These are phyloP conservation scores for Barnettozyma botsteinii DNA, from an alignment of 805 yeast species.

Conservation along the genomic window DNA sequence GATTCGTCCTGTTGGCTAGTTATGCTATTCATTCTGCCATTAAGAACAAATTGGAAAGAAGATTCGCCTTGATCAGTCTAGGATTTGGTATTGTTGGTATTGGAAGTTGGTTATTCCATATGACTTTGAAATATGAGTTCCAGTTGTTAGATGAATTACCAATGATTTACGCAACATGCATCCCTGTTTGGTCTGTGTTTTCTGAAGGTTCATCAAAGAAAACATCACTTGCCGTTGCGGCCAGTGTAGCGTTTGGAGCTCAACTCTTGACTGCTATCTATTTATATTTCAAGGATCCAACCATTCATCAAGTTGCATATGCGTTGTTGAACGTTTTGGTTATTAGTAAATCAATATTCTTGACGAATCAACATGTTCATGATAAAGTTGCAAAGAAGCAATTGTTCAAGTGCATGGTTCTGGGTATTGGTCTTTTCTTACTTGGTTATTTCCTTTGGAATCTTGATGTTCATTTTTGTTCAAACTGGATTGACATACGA, in stretches of 20 bases:
- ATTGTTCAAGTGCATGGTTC: slow-evolving; percentile 47
- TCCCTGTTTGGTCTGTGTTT: slow-evolving; percentile 84
- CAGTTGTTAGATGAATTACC: slow-evolving; percentile 94
- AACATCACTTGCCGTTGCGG: slow-evolving; percentile 40
- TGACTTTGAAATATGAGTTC: slow-evolving; percentile 86
- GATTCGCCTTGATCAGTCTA: slow-evolving; percentile 65
- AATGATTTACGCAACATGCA: slow-evolving; percentile 96
- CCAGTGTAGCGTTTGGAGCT: slow-evolving; percentile 47
- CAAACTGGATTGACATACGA: slow-evolving; percentile 49
- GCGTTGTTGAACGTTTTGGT: slow-evolving; percentile 73
- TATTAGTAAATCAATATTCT: slow-evolving; percentile 49
- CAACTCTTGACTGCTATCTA: slow-evolving; percentile 63
- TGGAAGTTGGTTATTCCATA: slow-evolving; percentile 94
- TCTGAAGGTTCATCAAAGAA: slow-evolving; percentile 44
- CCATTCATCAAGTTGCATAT: slow-evolving; percentile 83
- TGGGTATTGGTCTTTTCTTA: slow-evolving; percentile 59
- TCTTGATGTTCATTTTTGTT: slow-evolving; percentile 77
- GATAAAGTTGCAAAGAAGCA: slow-evolving; percentile 42
- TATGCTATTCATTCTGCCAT: slow-evolving; percentile 59
- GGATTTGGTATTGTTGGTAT: slow-evolving; percentile 89
- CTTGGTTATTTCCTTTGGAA: slow-evolving; percentile 86
- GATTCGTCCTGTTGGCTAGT: slow-evolving; percentile 50
- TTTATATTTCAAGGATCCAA: slow-evolving; percentile 70
- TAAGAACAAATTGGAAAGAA: slow-evolving; percentile 53
- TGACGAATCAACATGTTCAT: slow-evolving; percentile 48